Evolutionary conservation across 2,329 filamentous ascomycete genomes (phyloP).

Genomic region (Trichoderma sp.): DNA sequence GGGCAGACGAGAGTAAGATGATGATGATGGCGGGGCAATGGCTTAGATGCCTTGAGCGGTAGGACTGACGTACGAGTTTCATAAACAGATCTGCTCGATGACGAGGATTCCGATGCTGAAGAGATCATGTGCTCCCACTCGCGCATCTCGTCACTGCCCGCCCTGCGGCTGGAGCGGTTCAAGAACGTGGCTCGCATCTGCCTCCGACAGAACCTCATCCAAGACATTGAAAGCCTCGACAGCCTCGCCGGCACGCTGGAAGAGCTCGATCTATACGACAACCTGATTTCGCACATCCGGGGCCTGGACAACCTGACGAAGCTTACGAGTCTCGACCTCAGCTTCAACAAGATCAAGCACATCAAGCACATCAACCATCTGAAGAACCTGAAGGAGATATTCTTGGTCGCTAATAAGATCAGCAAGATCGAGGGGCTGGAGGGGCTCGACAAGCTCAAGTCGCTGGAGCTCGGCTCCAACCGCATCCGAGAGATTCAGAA

Average conservation of each 20-base stretch:
- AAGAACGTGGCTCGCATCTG: slow-evolving; percentile 74
- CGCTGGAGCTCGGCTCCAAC: slow-evolving; percentile 90
- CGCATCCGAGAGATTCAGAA: slow-evolving; percentile 87
- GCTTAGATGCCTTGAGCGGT: background rate
- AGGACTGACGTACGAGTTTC: background rate
- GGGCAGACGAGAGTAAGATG: slow-evolving; percentile 73
- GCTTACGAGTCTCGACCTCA: slow-evolving; percentile 81
- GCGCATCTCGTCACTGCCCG: slow-evolving; percentile 75
- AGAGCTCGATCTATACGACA: slow-evolving; percentile 96
- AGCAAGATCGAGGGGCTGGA: slow-evolving; percentile 82
- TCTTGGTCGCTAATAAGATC: slow-evolving; percentile 95
- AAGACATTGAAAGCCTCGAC: slow-evolving; percentile 74
- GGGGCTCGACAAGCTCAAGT: slow-evolving; percentile 71
- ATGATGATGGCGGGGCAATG: slow-evolving; percentile 1
- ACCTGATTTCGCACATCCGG: slow-evolving; percentile 83
- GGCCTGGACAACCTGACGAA: slow-evolving; percentile 77
- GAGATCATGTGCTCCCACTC: slow-evolving; percentile 92
- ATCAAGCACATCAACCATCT: slow-evolving; percentile 87
- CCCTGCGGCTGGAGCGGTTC: slow-evolving; percentile 83
- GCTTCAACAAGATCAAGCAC: slow-evolving; percentile 99
- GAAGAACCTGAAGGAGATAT: slow-evolving; percentile 77
- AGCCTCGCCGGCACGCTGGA: slow-evolving; percentile 66
- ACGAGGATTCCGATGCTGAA: slow-evolving; percentile 62
- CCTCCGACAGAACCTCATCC: slow-evolving; percentile 89
- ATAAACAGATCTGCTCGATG: slow-evolving; percentile 59